phyloP scores from a whole-genome alignment of 192 early-diverging fungal species.

The Spizellomyces sp. region DNA sequence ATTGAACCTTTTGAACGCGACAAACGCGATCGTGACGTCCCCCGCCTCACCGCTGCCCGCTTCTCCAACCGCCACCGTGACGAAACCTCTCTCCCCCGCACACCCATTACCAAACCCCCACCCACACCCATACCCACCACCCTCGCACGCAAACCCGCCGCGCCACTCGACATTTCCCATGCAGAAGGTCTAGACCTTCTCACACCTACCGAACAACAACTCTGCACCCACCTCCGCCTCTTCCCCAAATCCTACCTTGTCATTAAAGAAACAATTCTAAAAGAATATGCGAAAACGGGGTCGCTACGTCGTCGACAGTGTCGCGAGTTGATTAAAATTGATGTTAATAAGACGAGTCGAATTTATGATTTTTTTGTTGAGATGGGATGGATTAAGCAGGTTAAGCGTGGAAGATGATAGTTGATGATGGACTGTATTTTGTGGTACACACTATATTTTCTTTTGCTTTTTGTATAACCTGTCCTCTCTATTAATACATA shows the following conservation, averaged over 20 bases:
- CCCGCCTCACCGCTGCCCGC: constrained; percentile 2
- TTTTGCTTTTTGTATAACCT: too few relatives aligned
- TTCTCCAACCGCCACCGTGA: constrained; percentile 4
- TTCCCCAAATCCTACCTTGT: constrained; percentile 87
- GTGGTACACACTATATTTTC: too few relatives aligned
- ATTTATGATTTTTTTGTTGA: constrained; percentile 94
- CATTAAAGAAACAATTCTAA: constrained; percentile 89
- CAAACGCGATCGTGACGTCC: constrained; percentile 32
- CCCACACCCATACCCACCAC: neutral
- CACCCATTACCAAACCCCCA: constrained; percentile 13
- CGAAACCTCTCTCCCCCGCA: constrained; percentile 6
- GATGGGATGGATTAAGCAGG: constrained; percentile 78
- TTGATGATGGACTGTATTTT: too few relatives aligned
- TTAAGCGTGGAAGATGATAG: too few relatives aligned
- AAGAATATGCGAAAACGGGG: constrained; percentile 77
- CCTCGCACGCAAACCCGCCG: constrained; percentile 41
- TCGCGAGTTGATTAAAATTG: constrained; percentile 88
- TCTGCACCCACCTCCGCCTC: constrained; percentile 84
- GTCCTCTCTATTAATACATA: too few relatives aligned
- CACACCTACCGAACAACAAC: constrained; percentile 70
- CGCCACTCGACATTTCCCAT: constrained; percentile 74
- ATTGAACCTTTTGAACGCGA: constrained; percentile 71
- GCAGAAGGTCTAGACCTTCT: constrained; percentile 90
- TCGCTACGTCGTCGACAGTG: constrained; percentile 73
- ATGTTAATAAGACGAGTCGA: constrained; percentile 82